These are phyloP conservation scores for Earliella scabrosa DNA, from an alignment of 1,284 basidiomycete genomes.

Conservation along the genomic window DNA sequence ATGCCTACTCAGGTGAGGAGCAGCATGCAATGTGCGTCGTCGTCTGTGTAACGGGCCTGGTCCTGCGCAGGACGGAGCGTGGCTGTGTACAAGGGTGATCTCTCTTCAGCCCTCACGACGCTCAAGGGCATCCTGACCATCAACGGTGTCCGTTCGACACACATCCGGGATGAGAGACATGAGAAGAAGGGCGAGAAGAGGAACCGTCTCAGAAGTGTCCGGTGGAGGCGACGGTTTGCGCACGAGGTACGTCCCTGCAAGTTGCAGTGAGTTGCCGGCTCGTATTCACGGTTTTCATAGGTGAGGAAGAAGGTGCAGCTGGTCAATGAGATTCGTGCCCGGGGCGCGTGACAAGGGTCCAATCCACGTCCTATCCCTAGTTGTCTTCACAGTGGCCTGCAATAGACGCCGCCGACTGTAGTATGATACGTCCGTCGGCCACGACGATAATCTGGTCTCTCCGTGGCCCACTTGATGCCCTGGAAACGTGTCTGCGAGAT, in stretches of 20 bases:
- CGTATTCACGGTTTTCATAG: slow-evolving; percentile 40
- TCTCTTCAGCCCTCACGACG: slow-evolving; percentile 47
- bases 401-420: slow-evolving; percentile 12
- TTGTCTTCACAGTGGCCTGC: slow-evolving; percentile 15
- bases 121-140: slow-evolving; percentile 56
- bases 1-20: slow-evolving; percentile 31
- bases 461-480: neutral
- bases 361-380: slow-evolving; percentile 8
- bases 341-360: slow-evolving; percentile 42
- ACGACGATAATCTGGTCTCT: slow-evolving; percentile 18
- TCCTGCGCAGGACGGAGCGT: slow-evolving; percentile 52
- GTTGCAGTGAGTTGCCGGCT: slow-evolving; percentile 20
- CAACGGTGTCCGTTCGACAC: slow-evolving; percentile 53
- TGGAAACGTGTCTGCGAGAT: slow-evolving; percentile 13
- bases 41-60: slow-evolving; percentile 11
- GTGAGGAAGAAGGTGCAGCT: slow-evolving; percentile 62
- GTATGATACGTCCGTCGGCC: slow-evolving; percentile 19
- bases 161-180: slow-evolving; percentile 10
- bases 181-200: slow-evolving; percentile 75
- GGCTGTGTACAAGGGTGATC: slow-evolving; percentile 41
- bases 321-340: slow-evolving; percentile 52
- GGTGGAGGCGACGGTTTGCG: slow-evolving; percentile 72
- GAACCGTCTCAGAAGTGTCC: slow-evolving; percentile 61
- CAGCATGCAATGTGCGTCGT: neutral
- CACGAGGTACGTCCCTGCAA: slow-evolving; percentile 60